Evolutionary conservation across 1,284 basidiomycete genomes (phyloP).

Genomic region (Ceratobasidium sp.): DNA sequence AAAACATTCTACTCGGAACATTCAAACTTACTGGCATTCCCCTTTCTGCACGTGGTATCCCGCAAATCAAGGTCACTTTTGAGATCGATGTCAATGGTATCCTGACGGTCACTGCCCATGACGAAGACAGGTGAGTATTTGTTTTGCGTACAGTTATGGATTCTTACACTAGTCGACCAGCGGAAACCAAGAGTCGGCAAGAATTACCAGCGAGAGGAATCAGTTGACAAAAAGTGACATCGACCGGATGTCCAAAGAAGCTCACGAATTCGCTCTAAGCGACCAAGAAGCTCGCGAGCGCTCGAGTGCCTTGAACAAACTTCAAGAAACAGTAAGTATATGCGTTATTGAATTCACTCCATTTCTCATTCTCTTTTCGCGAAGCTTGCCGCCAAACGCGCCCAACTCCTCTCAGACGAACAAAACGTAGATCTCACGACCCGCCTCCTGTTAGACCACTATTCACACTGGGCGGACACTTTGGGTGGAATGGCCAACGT

Average conservation of each 20-base stretch:
- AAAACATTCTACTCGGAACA: constrained; percentile 78
- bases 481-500: not conserved
- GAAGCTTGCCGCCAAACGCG: not conserved
- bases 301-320: constrained; percentile 86
- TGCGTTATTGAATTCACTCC: too few species aligned
- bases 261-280: constrained; percentile 88
- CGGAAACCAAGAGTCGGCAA: constrained; percentile 90
- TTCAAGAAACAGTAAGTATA: constrained; percentile 73
- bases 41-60: constrained; percentile 81
- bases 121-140: constrained; percentile 75
- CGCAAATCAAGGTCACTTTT: constrained; percentile 68
- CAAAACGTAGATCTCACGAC: constrained; percentile 75
- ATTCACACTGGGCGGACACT: constrained; percentile 53
- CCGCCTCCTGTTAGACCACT: constrained; percentile 78
- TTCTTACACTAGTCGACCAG: constrained; percentile 57
- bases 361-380: not conserved
- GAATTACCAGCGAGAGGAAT: constrained; percentile 87
- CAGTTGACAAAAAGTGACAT: constrained; percentile 80
- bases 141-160: not conserved
- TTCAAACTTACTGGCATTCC: constrained; percentile 70
- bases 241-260: constrained; percentile 91
- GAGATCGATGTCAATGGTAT: constrained; percentile 66
- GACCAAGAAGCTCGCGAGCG: constrained; percentile 90
- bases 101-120: constrained; percentile 62
- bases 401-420: constrained; percentile 59